These are phyloP conservation scores for Talaromyces marneffei DNA, from an alignment of 2,329 filamentous ascomycete species.

Conservation along the genomic window DNA sequence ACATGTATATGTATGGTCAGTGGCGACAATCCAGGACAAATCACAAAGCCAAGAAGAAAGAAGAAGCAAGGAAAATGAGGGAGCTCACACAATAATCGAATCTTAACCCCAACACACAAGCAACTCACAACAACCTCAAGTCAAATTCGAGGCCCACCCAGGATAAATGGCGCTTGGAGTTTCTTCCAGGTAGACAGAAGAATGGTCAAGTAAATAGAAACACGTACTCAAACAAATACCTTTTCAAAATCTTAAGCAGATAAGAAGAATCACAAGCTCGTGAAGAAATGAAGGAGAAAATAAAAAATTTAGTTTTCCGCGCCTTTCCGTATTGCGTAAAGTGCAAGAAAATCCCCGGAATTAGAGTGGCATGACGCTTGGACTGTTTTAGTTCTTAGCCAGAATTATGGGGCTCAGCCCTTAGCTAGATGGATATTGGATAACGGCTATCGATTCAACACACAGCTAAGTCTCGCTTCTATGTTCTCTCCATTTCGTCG, in stretches of 20 bases:
- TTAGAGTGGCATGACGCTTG: conserved; percentile 14
- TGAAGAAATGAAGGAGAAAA: conserved; percentile 24
- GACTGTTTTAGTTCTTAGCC: background rate
- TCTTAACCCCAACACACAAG: background rate
- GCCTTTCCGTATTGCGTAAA: conserved; percentile 37
- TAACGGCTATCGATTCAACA: too few relatives aligned
- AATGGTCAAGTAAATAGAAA: background rate
- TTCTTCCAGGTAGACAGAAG: background rate
- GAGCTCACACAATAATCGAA: background rate
- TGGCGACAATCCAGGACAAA: background rate
- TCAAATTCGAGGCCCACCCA: background rate
- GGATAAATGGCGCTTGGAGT: background rate
- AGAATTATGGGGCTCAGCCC: conserved; percentile 3
- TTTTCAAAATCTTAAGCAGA: background rate
- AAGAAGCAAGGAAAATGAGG: background rate
- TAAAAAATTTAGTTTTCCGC: conserved; percentile 31
- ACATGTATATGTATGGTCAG: background rate
- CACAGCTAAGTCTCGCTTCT: background rate
- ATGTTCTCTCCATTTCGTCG: background rate
- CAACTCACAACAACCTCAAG: background rate
- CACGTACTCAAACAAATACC: background rate
- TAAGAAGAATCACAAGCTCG: conserved; percentile 3
- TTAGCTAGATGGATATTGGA: too few relatives aligned
- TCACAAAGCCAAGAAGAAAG: conserved; percentile 1
- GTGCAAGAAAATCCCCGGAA: conserved; percentile 20